These are phyloP conservation scores for Diplogelasinospora grovesii DNA, from an alignment of 495 filamentous ascomycete genomes.

Conservation along the genomic window DNA sequence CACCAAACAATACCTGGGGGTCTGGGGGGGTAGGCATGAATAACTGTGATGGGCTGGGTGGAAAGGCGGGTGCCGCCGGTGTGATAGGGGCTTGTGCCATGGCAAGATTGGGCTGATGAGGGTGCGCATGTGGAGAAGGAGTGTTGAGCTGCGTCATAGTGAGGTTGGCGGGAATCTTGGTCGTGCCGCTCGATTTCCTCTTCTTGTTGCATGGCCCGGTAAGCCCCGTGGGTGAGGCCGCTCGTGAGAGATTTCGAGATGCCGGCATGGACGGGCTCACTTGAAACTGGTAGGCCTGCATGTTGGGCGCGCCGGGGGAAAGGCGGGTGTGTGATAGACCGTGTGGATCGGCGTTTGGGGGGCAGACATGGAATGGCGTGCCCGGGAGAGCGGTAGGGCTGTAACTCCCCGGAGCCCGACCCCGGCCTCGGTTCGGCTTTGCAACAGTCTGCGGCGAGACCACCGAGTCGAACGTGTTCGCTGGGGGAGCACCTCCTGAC, in stretches of 20 bases:
- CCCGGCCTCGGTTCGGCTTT: background rate
- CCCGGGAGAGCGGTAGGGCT: background rate
- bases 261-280: conserved; percentile 47
- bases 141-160: conserved; percentile 11
- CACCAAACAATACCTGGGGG: background rate
- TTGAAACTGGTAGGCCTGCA: conserved; percentile 14
- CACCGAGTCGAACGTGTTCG: conserved; percentile 10
- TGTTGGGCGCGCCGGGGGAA: too few species aligned
- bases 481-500: conserved; percentile 8
- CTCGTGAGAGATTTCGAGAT: conserved; percentile 61
- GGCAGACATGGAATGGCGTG: background rate
- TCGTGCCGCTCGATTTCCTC: conserved; percentile 9
- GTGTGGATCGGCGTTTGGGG: background rate
- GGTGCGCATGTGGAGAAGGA: background rate
- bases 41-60: background rate
- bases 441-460: background rate
- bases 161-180: conserved; percentile 7
- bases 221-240: conserved; percentile 56
- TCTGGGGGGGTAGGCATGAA: background rate
- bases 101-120: background rate
- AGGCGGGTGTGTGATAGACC: too few species aligned
- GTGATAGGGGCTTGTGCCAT: background rate
- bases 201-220: conserved; percentile 6
- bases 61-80: conserved; percentile 1
- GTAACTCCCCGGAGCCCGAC: background rate